These are phyloP conservation scores for maize (Zea mays) DNA, from an alignment of 176 grass and related monocot genomes.

Conservation along the genomic window DNA sequence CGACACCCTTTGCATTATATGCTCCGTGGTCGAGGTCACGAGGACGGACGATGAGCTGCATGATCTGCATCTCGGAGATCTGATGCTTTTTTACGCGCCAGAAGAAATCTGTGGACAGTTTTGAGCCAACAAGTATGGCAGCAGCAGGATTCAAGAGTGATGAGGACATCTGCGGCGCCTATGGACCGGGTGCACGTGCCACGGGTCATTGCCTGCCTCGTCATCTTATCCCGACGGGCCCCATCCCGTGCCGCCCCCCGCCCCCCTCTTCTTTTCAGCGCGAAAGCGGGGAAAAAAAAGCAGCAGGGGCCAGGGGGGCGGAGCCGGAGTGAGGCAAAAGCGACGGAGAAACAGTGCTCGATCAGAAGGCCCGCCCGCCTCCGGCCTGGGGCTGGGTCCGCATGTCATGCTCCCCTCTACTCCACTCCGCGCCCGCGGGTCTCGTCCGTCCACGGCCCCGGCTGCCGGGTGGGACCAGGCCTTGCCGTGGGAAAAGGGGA, in stretches of 20 bases:
- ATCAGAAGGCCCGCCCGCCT: neutral
- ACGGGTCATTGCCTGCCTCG: neutral
- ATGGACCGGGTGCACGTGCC: neutral
- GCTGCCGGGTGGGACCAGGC: neutral
- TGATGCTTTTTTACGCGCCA: neutral
- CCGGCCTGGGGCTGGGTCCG: neutral
- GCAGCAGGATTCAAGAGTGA: neutral
- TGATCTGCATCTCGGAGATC: neutral
- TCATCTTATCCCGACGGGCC: neutral
- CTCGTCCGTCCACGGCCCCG: neutral
- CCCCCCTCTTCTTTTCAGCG: constrained; percentile 51
- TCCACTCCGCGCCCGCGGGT: neutral
- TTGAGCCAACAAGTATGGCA: neutral
- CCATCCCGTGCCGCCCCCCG: neutral
- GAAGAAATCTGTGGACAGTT: neutral
- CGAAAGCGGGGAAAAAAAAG: constrained; percentile 40
- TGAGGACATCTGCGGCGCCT: neutral
- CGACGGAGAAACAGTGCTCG: constrained; percentile 10
- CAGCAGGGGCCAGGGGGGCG: neutral
- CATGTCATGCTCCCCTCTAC: neutral
- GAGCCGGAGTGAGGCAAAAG: constrained; percentile 23
- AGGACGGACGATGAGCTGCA: neutral
- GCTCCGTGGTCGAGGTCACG: neutral
- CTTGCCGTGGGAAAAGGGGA: constrained; percentile 7
- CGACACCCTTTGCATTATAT: neutral